These are phyloP conservation scores for Ettlia oleoabundans DNA, from an alignment of 139 green algal species.

Conservation along the genomic window DNA sequence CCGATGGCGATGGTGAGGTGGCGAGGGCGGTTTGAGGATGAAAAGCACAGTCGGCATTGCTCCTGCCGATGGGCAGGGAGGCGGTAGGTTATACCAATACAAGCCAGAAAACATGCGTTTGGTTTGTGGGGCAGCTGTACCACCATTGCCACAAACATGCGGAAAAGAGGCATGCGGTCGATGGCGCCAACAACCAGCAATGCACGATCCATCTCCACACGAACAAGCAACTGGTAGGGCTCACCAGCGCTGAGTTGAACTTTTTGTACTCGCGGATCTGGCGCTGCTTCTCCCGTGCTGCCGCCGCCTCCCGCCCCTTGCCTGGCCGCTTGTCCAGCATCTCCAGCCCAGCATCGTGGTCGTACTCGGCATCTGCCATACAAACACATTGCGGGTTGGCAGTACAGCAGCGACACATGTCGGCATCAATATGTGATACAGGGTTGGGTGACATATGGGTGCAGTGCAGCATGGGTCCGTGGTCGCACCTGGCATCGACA, in stretches of 20 bases:
- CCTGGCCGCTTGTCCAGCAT: constrained; percentile 49
- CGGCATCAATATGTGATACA: too few species aligned
- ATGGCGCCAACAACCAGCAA: too few species aligned
- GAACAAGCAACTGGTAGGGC: background rate
- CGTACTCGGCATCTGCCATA: constrained; percentile 92
- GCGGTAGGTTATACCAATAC: too few species aligned
- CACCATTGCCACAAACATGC: too few species aligned
- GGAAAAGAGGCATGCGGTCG: too few species aligned
- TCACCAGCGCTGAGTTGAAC: constrained; percentile 29
- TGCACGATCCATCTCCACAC: too few species aligned
- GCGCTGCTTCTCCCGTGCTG: constrained; percentile 52
- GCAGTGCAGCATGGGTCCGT: too few species aligned
- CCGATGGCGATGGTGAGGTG: constrained; percentile 88
- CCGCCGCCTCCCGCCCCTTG: constrained; percentile 27
- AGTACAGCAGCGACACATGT: background rate
- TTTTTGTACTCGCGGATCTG: constrained; percentile 48
- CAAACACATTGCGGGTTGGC: too few species aligned
- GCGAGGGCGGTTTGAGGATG: constrained; percentile 47
- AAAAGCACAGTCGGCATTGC: constrained; percentile 60
- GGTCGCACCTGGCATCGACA: too few species aligned
- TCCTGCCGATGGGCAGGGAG: constrained; percentile 30
- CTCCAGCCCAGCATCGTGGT: constrained; percentile 90
- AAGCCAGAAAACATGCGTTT: too few species aligned
- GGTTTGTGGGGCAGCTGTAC: too few species aligned
- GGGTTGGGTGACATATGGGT: background rate